These are phyloP conservation scores for Camelina neglecta DNA, from an alignment of 345 rosid species.

Conservation along the genomic window DNA sequence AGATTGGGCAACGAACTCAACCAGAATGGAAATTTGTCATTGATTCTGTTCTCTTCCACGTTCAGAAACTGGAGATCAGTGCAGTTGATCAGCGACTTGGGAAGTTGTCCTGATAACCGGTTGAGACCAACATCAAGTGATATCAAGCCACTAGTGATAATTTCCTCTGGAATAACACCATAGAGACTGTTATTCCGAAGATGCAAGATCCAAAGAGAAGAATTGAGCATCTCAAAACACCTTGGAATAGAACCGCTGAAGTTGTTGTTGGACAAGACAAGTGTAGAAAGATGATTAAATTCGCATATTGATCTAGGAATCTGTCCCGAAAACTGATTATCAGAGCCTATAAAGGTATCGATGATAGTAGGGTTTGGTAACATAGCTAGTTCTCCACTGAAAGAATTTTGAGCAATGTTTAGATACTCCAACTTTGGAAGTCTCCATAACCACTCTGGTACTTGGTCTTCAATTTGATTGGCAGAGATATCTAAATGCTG, in stretches of 20 bases:
- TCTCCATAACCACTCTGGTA: conserved; percentile 30
- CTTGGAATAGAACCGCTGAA: conserved; percentile 40
- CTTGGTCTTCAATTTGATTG: conserved; percentile 32
- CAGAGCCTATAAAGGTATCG: background rate
- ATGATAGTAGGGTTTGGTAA: background rate
- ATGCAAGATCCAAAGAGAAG: background rate
- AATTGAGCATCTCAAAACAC: conserved; percentile 24
- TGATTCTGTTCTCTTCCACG: conserved; percentile 49
- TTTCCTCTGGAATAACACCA: conserved; percentile 22
- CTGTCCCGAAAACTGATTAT: conserved; percentile 15
- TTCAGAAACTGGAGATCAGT: conserved; percentile 47
- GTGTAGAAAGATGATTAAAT: background rate
- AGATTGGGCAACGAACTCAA: conserved; percentile 40
- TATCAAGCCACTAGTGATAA: background rate
- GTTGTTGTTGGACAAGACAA: conserved; percentile 43
- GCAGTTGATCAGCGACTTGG: conserved; percentile 49
- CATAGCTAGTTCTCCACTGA: background rate
- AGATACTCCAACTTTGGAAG: background rate
- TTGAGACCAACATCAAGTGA: conserved; percentile 40
- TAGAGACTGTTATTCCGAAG: conserved; percentile 39
- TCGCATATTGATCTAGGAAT: conserved; percentile 24
- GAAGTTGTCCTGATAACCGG: conserved; percentile 41
- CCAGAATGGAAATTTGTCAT: conserved; percentile 50
- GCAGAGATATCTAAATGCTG: conserved; percentile 11
- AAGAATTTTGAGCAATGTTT: conserved; percentile 30